Conservation (phyloP, 139 green algal genomes). For the Chloropicon primus region DNA sequence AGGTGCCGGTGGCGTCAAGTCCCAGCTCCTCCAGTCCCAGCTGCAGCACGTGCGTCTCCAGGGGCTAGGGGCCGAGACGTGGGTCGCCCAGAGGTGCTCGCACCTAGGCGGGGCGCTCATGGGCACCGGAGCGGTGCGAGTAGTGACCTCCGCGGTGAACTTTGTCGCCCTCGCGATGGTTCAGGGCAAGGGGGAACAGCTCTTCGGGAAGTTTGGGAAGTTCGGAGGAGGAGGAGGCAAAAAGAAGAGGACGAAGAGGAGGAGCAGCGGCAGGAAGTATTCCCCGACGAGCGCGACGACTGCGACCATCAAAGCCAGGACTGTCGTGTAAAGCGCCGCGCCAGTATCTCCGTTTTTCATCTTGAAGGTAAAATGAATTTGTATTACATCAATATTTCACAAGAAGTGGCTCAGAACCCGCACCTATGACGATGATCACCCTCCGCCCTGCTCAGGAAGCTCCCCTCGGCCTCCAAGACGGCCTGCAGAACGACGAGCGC, state of each 20-base stretch:
- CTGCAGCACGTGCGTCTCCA: too few relatives aligned
- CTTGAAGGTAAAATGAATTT: too few relatives aligned
- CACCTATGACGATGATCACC: too few relatives aligned
- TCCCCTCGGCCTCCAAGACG: constrained; percentile 13
- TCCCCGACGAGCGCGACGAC: neutral
- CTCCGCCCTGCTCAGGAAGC: neutral
- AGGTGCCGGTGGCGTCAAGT: too few relatives aligned
- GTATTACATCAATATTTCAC: too few relatives aligned
- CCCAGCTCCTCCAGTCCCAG: too few relatives aligned
- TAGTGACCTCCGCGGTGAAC: neutral
- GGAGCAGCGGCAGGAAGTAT: neutral
- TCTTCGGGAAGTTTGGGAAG: neutral
- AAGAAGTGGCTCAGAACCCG: too few relatives aligned
- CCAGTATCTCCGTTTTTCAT: neutral
- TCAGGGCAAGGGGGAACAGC: neutral
- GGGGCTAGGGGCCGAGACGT: neutral
- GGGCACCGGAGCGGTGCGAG: neutral
- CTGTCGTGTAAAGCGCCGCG: neutral
- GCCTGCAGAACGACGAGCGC: constrained; percentile 9
- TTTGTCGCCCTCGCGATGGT: neutral
- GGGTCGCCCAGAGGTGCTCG: neutral
- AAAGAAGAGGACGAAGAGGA: neutral
- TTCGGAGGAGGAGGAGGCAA: neutral
- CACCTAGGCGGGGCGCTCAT: neutral
- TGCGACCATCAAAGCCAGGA: neutral